Percentiles rank a stretch among this genome's conserved stretches.
Conservation (phyloP, 108 stramenopile species). For the Skeletonema marinoi region DNA sequence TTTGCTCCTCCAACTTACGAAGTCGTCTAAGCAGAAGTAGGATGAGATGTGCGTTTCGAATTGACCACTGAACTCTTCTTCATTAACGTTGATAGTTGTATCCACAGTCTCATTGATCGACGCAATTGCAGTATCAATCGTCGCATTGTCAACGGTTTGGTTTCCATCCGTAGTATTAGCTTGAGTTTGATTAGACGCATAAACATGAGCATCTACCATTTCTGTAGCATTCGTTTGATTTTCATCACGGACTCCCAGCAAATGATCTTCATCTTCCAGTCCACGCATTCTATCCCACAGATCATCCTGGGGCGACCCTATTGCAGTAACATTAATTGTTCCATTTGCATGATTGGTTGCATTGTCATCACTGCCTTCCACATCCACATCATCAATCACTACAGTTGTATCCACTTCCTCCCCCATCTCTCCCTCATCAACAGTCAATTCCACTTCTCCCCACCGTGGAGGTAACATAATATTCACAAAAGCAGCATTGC, state of each 20-base stretch:
- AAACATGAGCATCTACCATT: background rate
- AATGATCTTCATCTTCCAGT: background rate
- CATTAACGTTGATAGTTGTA: background rate
- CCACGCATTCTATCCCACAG: background rate
- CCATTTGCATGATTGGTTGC: background rate
- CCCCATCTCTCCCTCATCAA: background rate
- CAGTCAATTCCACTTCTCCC: background rate
- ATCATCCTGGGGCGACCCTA: background rate
- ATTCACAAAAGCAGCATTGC: conserved; percentile 19
- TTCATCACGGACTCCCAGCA: background rate
- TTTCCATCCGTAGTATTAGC: background rate
- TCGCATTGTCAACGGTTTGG: background rate
- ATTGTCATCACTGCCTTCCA: background rate
- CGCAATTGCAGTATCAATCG: background rate
- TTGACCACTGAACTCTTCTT: background rate
- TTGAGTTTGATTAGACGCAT: background rate
- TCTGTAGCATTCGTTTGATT: background rate
- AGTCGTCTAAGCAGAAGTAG: conserved; percentile 46
- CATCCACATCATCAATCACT: background rate
- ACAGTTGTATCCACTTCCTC: background rate
- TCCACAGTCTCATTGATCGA: background rate
- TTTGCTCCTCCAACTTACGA: conserved; percentile 22
- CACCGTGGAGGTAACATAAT: conserved; percentile 16
- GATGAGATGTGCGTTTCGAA: conserved; percentile 7
- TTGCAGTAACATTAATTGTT: background rate